These are phyloP conservation scores for Nothophytophthora sp. DNA, from an alignment of 352 stramenopile genomes.

Conservation along the genomic window DNA sequence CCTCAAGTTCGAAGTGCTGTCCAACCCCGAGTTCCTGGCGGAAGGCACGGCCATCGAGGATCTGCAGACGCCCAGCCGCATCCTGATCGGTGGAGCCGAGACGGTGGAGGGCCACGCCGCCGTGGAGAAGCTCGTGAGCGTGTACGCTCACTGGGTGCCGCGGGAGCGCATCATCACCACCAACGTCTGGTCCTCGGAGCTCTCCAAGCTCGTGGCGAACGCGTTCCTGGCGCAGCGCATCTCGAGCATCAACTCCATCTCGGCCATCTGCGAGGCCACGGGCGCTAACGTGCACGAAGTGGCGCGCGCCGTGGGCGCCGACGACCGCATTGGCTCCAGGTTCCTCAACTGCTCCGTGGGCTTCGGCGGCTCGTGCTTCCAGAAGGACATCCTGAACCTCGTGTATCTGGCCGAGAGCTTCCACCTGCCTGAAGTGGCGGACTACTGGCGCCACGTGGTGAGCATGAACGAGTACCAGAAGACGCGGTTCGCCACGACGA, in stretches of 20 bases:
- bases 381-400: constrained; percentile 98
- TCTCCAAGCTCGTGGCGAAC: constrained; percentile 99
- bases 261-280: constrained; percentile 98
- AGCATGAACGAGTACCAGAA: constrained; percentile 99
- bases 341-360: constrained; percentile 99
- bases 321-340: constrained; percentile 97
- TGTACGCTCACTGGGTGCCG: constrained; percentile 99
- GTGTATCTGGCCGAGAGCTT: constrained; percentile 99
- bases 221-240: constrained; percentile 99
- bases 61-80: constrained; percentile 94
- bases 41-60: constrained; percentile 99
- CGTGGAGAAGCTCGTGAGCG: constrained; percentile 91
- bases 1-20: constrained; percentile 97
- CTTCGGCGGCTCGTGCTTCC: constrained; percentile 91
- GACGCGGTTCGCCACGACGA: constrained; percentile 97
- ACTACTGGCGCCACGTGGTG: constrained; percentile 99
- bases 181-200: constrained; percentile 99
- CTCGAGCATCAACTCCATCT: constrained; percentile 99
- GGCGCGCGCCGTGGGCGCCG: constrained; percentile 95
- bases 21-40: constrained; percentile 99
- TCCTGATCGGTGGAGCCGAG: constrained; percentile 98
- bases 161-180: constrained; percentile 96
- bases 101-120: constrained; percentile 86
- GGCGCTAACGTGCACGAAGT: constrained; percentile 98
- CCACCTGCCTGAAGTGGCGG: constrained; percentile 97